Conservation (phyloP, 108 stramenopile species). For the Nitzschia sp. region DNA sequence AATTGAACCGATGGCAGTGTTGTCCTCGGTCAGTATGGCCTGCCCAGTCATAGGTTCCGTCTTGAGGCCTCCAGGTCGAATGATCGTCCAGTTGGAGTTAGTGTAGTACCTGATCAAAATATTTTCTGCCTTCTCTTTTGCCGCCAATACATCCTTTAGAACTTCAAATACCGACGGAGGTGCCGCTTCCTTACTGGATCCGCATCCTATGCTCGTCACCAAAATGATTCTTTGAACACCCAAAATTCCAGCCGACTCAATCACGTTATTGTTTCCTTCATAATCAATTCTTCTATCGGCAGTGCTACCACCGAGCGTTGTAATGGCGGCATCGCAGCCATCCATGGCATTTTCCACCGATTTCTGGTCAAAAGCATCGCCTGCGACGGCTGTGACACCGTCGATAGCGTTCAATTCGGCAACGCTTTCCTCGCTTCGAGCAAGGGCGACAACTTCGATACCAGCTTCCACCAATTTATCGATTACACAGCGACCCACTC, state of each 20-base stretch:
- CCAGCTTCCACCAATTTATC: slow-evolving; percentile 72
- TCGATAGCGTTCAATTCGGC: slow-evolving; percentile 67
- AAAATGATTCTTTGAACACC: slow-evolving; percentile 90
- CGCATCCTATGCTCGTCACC: slow-evolving; percentile 94
- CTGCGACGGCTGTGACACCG: slow-evolving; percentile 84
- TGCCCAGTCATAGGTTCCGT: slow-evolving; percentile 76
- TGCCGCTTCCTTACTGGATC: slow-evolving; percentile 81
- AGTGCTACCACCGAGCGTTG: slow-evolving; percentile 85
- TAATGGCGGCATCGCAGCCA: slow-evolving; percentile 96
- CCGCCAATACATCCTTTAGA: slow-evolving; percentile 68
- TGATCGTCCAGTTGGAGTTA: slow-evolving; percentile 94
- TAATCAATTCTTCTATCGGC: slow-evolving; percentile 85
- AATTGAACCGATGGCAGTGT: slow-evolving; percentile 85
- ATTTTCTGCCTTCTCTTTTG: slow-evolving; percentile 80
- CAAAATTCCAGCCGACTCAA: slow-evolving; percentile 95
- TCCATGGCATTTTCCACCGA: slow-evolving; percentile 91
- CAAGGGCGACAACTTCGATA: slow-evolving; percentile 82
- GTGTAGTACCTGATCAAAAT: slow-evolving; percentile 92
- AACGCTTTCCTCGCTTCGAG: slow-evolving; percentile 77
- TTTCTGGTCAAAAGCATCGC: slow-evolving; percentile 94
- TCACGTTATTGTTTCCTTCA: slow-evolving; percentile 92
- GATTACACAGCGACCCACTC: slow-evolving; percentile 82
- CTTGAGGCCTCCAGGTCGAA: slow-evolving; percentile 91
- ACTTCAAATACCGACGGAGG: slow-evolving; percentile 81
- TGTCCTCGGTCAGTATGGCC: slow-evolving; percentile 90